Evolutionary conservation across 1,284 basidiomycete genomes (phyloP), one percentile per base, ranked within the genome.

Genomic region (Trichosporon faecale): DNA sequence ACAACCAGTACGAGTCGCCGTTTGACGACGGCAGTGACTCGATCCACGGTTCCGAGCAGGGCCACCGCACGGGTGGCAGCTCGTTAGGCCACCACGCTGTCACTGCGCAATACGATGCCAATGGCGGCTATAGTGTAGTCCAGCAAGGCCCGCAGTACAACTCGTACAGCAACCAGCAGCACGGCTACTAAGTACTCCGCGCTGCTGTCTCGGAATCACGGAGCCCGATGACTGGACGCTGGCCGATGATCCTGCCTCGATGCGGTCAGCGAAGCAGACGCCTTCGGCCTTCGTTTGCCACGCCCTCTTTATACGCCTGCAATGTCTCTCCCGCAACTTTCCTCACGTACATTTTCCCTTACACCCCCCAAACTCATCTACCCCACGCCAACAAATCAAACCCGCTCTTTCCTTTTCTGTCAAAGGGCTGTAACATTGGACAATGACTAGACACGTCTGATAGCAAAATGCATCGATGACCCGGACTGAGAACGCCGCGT

Each of bases 1-100:
- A 63, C 40, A 52, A 65, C 44, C 60, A 61, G 35, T 71, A 73
- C 63, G 49, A 52, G 7, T 71, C 71, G 65, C 70, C 71, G 46
- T 71, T 71, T 23, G 71, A 69, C 25, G 68, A 71, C 52, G 44
- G 27, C 40, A 60, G 57, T 33, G 18, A 65, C 60, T 55, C 61
- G 29, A 49, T 63, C 66, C 61, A 67, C 33, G 64, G 66, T 25
- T 66, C 61, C 14, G 40, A 64, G 35, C 66, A 70, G 64, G 64
- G 61, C 21, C 67, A 68, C 64, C 63, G 63, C 37, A 65, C 67
- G 5, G 67, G 63, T 61, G 40, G 33, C 57, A 31, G 27, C 57
- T 61, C 57, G 14, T 21, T 61, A 16, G 57, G 57, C 29, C 57
- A 61, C 57, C 57, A 61, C 31, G 57, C 57, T 29, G 29, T 61